Percentiles rank a stretch among this genome's conserved stretches.
Evolutionary conservation across 2,329 filamentous ascomycete species (phyloP).

Genomic region (Monascus ruber): DNA sequence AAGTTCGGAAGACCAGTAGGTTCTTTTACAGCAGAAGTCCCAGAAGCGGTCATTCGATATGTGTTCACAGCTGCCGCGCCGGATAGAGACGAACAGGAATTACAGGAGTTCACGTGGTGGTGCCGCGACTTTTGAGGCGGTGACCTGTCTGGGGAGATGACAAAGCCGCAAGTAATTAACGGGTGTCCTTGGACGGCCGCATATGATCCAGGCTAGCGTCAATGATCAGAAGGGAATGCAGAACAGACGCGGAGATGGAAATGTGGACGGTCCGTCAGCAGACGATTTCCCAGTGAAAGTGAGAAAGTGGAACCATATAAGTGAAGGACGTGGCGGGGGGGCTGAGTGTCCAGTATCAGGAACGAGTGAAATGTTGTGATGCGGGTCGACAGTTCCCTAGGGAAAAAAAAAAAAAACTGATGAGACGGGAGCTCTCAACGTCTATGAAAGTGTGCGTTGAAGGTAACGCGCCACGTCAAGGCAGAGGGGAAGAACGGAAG

Average conservation of each 20-base stretch:
- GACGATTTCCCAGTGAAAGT: neutral
- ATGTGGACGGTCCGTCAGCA: neutral
- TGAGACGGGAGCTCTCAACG: too few relatives aligned
- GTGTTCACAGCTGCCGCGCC: slow-evolving; percentile 7
- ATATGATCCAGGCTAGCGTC: neutral
- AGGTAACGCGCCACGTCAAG: slow-evolving; percentile 3
- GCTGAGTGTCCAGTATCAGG: slow-evolving; percentile 1
- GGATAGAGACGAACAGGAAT: slow-evolving; percentile 14
- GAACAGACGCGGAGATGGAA: neutral
- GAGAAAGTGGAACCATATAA: neutral
- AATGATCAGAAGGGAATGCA: neutral
- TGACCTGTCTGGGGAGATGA: slow-evolving; percentile 21
- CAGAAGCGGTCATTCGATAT: slow-evolving; percentile 8
- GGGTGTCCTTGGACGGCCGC: neutral
- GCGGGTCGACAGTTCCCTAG: too few relatives aligned
- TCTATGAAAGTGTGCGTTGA: slow-evolving; percentile 9
- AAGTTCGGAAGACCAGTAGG: slow-evolving; percentile 9
- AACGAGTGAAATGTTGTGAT: neutral
- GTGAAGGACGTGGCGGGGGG: slow-evolving; percentile 8
- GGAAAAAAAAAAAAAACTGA: too few relatives aligned
- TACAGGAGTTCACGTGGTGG: slow-evolving; percentile 16
- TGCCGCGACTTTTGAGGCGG: slow-evolving; percentile 16
- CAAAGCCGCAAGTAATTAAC: slow-evolving; percentile 6
- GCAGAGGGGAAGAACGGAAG: slow-evolving; percentile 3
- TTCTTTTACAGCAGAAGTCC: slow-evolving; percentile 8